Percentiles rank a stretch among this genome's conserved stretches.
phyloP scores from a whole-genome alignment of 441 rosid genomes.

The Erodium trifolium region DNA sequence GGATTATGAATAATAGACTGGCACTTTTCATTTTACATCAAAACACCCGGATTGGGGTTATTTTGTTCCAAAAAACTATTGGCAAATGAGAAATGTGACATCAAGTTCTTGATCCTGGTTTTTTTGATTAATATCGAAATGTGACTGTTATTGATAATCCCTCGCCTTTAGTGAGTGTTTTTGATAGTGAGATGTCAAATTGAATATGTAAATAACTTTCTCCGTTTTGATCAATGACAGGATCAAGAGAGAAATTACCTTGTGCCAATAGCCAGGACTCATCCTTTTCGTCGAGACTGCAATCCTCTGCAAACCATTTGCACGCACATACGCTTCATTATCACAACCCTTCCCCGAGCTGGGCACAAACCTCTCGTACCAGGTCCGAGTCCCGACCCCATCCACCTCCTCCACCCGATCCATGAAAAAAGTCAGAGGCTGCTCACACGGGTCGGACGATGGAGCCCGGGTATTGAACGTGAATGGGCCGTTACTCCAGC shows the following conservation, averaged over 20 bases:
- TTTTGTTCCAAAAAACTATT: too few species aligned
- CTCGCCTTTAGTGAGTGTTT: too few species aligned
- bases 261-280: conserved; percentile 53
- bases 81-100: too few species aligned
- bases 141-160: too few species aligned
- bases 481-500: conserved; percentile 53
- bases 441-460: conserved; percentile 38
- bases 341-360: conserved; percentile 29
- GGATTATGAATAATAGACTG: too few species aligned
- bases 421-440: conserved; percentile 50
- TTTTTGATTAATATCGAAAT: too few species aligned
- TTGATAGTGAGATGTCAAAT: too few species aligned
- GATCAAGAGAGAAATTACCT: conserved; percentile 28
- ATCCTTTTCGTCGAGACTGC: conserved; percentile 43
- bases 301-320: conserved; percentile 34
- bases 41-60: too few species aligned
- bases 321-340: conserved; percentile 22
- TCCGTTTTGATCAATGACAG: neutral
- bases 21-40: too few species aligned
- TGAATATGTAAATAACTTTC: too few species aligned
- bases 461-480: conserved; percentile 53
- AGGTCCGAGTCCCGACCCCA: conserved; percentile 37
- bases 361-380: conserved; percentile 30
- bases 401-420: conserved; percentile 35
- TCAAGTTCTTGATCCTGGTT: too few species aligned